Evolutionary conservation across 176 grass and related monocot genomes (phyloP).

Genomic region (Areca catechu): DNA sequence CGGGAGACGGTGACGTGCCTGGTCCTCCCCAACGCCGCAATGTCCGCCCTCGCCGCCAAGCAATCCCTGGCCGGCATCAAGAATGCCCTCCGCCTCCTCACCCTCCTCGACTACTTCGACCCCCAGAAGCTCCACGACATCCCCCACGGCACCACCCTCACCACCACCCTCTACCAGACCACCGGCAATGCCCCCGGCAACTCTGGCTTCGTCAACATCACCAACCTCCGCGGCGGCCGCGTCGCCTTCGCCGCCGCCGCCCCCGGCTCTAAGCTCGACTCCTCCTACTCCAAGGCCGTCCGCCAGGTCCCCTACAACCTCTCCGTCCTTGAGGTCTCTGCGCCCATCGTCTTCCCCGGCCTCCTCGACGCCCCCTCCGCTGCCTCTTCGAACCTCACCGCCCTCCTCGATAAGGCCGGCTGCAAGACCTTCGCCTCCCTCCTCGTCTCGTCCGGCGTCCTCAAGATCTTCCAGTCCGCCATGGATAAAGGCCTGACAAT

Average conservation of each 20-base stretch:
- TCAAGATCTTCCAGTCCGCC: constrained; percentile 71
- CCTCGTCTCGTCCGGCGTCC: constrained; percentile 58
- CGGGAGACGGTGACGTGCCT: constrained; percentile 69
- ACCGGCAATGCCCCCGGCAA: constrained; percentile 71
- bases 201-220: constrained; percentile 95
- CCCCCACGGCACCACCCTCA: constrained; percentile 55
- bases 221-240: constrained; percentile 73
- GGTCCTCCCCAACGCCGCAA: constrained; percentile 78
- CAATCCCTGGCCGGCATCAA: constrained; percentile 72
- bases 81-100: constrained; percentile 87
- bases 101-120: constrained; percentile 93
- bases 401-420: constrained; percentile 76
- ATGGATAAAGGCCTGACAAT: constrained; percentile 90
- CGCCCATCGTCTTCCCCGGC: constrained; percentile 77
- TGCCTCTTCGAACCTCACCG: constrained; percentile 61
- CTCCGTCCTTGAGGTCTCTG: constrained; percentile 82
- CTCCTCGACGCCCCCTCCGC: constrained; percentile 54
- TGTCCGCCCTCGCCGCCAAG: constrained; percentile 66
- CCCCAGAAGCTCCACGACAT: constrained; percentile 83
- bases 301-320: constrained; percentile 74
- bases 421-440: constrained; percentile 84
- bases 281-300: constrained; percentile 70
- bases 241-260: constrained; percentile 74
- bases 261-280: constrained; percentile 60
- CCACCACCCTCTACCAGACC: constrained; percentile 89